Conservation (phyloP, 2,329 filamentous ascomycete genomes). For the Ceratocystis huliohia region DNA sequence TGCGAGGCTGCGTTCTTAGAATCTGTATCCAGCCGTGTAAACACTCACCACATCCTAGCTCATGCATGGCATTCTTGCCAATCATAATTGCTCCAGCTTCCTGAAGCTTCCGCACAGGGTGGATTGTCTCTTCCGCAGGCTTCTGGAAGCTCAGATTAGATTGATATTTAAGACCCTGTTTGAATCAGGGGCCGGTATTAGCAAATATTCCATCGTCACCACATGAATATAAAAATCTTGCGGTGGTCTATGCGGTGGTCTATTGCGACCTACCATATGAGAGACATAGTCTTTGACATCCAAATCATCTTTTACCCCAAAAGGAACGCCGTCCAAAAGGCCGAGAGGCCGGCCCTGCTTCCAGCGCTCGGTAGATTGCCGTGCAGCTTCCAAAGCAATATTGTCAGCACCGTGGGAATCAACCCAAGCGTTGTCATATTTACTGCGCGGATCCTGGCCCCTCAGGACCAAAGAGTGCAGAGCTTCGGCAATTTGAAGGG, state of each 20-base stretch:
- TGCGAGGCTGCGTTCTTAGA: background rate
- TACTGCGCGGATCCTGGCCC: conserved; percentile 39
- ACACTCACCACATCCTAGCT: conserved; percentile 54
- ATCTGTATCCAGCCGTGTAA: conserved; percentile 2
- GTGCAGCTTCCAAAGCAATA: conserved; percentile 52
- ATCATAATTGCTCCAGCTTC: conserved; percentile 63
- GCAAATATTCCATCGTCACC: background rate
- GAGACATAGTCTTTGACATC: conserved; percentile 57
- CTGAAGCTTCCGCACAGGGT: conserved; percentile 58
- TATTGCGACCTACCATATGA: conserved; percentile 47
- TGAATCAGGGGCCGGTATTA: background rate
- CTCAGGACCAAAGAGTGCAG: conserved; percentile 59
- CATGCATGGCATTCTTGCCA: conserved; percentile 70
- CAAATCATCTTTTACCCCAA: conserved; percentile 74
- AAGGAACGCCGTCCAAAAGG: conserved; percentile 67
- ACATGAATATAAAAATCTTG: background rate
- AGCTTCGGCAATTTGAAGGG: conserved; percentile 55
- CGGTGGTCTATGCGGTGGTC: background rate
- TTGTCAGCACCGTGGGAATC: conserved; percentile 46
- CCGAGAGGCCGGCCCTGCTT: conserved; percentile 51
- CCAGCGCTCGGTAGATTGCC: conserved; percentile 61
- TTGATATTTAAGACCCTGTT: conserved; percentile 34
- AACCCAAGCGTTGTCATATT: conserved; percentile 63
- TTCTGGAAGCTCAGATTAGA: conserved; percentile 40
- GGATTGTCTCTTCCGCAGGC: conserved; percentile 44